Conservation (phyloP, 768 basidiomycete genomes). For the Suillus cothurnatus region DNA sequence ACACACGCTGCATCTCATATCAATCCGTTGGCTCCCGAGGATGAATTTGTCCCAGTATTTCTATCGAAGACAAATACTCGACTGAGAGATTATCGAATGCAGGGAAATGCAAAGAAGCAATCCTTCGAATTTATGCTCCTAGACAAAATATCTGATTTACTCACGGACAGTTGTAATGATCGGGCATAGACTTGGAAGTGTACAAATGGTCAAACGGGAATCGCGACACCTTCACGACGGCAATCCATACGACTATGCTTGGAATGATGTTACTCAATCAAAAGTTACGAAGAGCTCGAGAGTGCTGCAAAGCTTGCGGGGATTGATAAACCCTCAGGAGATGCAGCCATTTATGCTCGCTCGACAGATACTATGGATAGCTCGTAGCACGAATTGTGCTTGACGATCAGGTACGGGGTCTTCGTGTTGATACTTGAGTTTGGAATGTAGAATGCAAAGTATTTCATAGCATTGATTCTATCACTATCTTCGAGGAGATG, state of each 20-base stretch:
- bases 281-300: not conserved
- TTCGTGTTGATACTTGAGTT: not conserved
- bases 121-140: not conserved
- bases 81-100: not conserved
- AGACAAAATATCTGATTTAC: not conserved
- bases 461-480: not conserved
- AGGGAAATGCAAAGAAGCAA: not conserved
- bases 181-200: not conserved
- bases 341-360: no score
- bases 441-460: not conserved
- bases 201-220: not conserved
- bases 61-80: not conserved
- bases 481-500: not conserved
- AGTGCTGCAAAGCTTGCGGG: no score
- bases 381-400: no score
- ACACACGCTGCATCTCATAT: not conserved
- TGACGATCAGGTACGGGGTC: not conserved
- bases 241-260: not conserved
- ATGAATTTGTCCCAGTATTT: not conserved
- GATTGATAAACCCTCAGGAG: not conserved
- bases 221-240: not conserved
- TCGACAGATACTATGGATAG: not conserved
- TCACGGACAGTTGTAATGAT: not conserved
- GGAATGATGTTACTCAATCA: not conserved
- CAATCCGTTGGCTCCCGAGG: not conserved